A percentile compares a stretch with the other conserved stretches of the same genome.
These are phyloP conservation scores for Euphorbia peplus DNA, from an alignment of 345 rosid genomes.

Conservation along the genomic window DNA sequence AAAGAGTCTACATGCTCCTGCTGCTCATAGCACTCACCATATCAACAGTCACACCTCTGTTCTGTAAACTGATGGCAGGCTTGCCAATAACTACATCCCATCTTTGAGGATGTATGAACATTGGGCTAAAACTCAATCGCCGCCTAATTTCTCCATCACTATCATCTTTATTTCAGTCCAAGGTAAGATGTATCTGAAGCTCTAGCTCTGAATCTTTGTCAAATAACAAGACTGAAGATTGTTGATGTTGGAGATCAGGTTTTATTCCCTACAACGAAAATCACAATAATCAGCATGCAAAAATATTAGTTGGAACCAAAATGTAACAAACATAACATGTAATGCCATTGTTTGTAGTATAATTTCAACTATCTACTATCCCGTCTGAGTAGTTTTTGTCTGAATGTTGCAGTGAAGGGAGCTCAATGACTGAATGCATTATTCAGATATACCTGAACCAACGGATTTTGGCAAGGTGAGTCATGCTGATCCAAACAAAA, in stretches of 20 bases:
- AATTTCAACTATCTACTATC: slow-evolving; percentile 21
- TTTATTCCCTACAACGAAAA: slow-evolving; percentile 25
- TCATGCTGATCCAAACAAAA: slow-evolving; percentile 25
- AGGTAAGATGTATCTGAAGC: slow-evolving; percentile 12
- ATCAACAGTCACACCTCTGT: background rate
- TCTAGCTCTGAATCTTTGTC: slow-evolving; percentile 31
- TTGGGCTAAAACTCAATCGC: background rate
- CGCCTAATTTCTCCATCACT: background rate
- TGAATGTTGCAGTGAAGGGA: slow-evolving; percentile 18
- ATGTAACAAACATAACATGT: background rate
- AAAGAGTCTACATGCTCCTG: background rate
- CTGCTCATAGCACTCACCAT: background rate
- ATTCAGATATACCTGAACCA: slow-evolving; percentile 26
- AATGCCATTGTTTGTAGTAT: background rate
- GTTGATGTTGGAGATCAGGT: slow-evolving; percentile 25
- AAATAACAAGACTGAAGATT: slow-evolving; percentile 26
- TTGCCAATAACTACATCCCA: background rate
- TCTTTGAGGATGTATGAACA: background rate
- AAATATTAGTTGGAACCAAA: background rate
- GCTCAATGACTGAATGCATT: slow-evolving; percentile 6
- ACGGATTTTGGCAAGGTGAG: slow-evolving; percentile 21
- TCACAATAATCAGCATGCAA: background rate
- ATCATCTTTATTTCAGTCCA: background rate
- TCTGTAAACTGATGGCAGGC: background rate
- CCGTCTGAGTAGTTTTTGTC: slow-evolving; percentile 10